These are phyloP conservation scores for Corinectria fuckeliana DNA, from an alignment of 2,329 filamentous ascomycete genomes.

Conservation along the genomic window DNA sequence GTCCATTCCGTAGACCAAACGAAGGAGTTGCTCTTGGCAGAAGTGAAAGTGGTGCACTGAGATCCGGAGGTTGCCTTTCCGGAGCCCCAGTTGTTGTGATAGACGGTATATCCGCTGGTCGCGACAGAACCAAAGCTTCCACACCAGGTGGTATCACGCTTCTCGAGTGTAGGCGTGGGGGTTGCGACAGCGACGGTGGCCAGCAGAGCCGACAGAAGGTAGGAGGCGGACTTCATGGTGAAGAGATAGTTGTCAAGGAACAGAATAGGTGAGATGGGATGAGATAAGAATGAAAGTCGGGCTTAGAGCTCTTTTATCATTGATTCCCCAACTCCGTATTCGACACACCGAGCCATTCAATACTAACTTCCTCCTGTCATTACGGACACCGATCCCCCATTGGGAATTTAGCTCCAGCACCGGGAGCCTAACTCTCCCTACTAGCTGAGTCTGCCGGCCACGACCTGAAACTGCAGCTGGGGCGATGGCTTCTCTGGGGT, in stretches of 20 bases:
- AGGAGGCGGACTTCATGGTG: slow-evolving; percentile 32
- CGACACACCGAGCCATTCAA: background rate
- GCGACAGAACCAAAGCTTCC: slow-evolving; percentile 47
- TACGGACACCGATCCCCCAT: background rate
- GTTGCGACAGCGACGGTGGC: slow-evolving; percentile 38
- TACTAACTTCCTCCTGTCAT: background rate
- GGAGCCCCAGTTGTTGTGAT: slow-evolving; percentile 60
- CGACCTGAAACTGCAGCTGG: slow-evolving; percentile 4
- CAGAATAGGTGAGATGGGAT: background rate
- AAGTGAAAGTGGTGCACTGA: slow-evolving; percentile 51
- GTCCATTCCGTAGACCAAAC: slow-evolving; percentile 51
- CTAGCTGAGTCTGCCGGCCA: background rate
- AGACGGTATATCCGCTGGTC: slow-evolving; percentile 54
- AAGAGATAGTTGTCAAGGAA: background rate
- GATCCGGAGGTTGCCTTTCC: slow-evolving; percentile 44
- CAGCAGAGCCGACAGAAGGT: slow-evolving; percentile 38
- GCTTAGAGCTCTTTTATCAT: background rate
- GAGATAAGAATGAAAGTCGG: background rate
- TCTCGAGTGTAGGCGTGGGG: slow-evolving; percentile 42
- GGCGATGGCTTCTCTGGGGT: background rate
- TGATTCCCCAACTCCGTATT: background rate
- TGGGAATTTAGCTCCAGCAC: background rate
- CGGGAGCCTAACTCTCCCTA: background rate
- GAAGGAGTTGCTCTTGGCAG: slow-evolving; percentile 42
- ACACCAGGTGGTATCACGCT: slow-evolving; percentile 46